A percentile compares a stretch with the other conserved stretches of the same genome.
Conservation (phyloP, 768 basidiomycete genomes). For the Termitomyces sp. region DNA sequence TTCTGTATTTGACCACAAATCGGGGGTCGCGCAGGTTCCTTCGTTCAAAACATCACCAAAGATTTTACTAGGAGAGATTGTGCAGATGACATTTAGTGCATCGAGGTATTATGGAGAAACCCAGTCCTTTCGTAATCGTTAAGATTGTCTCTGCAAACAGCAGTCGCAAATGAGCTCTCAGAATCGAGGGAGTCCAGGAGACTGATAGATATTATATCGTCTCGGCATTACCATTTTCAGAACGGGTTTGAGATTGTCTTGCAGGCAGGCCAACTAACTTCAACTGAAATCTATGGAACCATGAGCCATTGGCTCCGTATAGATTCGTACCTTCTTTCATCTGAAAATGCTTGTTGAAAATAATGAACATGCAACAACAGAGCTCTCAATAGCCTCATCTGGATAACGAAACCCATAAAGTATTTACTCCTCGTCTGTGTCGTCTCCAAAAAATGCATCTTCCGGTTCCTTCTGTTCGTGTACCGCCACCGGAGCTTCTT, state of each 20-base stretch:
- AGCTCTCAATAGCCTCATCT: background rate
- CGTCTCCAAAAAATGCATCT: slow-evolving; percentile 39
- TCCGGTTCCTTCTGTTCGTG: slow-evolving; percentile 15
- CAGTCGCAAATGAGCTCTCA: background rate
- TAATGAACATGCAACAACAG: background rate
- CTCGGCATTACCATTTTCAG: background rate
- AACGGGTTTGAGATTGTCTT: too few species aligned
- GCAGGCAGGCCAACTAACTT: too few species aligned
- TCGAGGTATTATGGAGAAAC: background rate
- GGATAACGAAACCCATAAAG: background rate
- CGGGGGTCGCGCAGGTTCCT: too few species aligned
- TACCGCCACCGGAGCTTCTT: background rate
- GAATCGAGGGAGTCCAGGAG: background rate
- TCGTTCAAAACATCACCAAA: too few species aligned
- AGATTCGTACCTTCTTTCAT: too few species aligned
- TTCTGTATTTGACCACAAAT: too few species aligned
- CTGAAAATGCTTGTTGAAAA: too few species aligned
- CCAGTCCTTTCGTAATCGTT: background rate
- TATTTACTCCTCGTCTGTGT: slow-evolving; percentile 19
- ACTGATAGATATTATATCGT: background rate
- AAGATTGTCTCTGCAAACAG: background rate
- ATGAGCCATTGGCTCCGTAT: too few species aligned
- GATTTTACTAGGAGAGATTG: too few species aligned
- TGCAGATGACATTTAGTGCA: background rate
- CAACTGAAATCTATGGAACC: too few species aligned